Base-by-base conservation (phyloP, 768 basidiomycete genomes). In the Dacryopinax primogenitus region DNA sequence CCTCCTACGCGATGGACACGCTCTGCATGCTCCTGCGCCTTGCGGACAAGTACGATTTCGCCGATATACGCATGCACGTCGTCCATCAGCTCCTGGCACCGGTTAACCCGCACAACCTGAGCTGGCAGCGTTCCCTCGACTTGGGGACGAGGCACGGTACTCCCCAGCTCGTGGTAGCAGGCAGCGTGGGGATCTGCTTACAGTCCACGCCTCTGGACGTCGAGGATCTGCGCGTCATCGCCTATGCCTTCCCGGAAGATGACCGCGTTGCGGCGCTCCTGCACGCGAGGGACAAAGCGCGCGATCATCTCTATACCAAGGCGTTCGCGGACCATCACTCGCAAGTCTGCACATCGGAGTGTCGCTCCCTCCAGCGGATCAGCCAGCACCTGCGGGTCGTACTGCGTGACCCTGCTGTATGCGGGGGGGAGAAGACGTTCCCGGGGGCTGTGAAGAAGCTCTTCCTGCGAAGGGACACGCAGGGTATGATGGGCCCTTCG, bases 21-120 rank as follows among this genome's bases (percentile, higher is more conserved):
- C 41, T 44, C 41, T 44, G 41, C 41, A 44, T 44, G 41, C 41
- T 44, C 41, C 41, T 44, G 18, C 41, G 41, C 41, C 41, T 44
- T 23, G 16, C 41, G 7, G 41, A 44, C 41, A 44, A 44, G 18
- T 44, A 44, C 41, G 41, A 44, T 23, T 44, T 44, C 18, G 18
- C 41, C 7, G 41, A 44, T 23, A 44, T 44, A 15, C 41, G 41
- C 4, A 44, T 23, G 41, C 41, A 44, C 41, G 41, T 44, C 41
- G 23, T 44, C 41, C 6, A 15, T 4, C 41, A 44, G 41, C 41
- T 44, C 7, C 41, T 44, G 41, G 23, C 41, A 4, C 41, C 41
- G 41, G 18, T 18, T 18, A 44, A 44, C 41, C 41, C 16, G 18
- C 18, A 4, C 7, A 15, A 18, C 18, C 41, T 44, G 7, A 7